These are phyloP conservation scores for Colletotrichum sp. DNA, from an alignment of 2,329 filamentous ascomycete genomes.

Conservation along the genomic window DNA sequence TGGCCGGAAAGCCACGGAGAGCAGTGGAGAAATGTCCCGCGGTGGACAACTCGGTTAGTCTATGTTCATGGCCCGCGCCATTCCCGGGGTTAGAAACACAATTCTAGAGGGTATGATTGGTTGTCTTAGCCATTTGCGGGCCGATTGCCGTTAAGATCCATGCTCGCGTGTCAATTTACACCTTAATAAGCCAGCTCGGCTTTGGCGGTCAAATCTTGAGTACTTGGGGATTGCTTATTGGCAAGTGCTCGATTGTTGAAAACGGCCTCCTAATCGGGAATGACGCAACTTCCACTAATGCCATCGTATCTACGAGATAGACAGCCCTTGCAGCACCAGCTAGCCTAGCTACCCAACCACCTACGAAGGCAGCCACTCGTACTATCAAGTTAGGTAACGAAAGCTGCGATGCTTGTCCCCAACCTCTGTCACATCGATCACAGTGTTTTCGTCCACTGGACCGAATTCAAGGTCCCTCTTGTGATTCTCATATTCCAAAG, in stretches of 20 bases:
- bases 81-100: background rate
- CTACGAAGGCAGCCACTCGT: background rate
- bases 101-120: no score
- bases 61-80: background rate
- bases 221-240: background rate
- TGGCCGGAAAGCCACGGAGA: background rate
- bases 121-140: background rate
- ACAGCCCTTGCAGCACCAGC: background rate
- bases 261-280: background rate
- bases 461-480: conserved; percentile 18
- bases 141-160: no score
- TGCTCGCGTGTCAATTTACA: background rate
- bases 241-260: background rate
- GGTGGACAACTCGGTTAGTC: no score
- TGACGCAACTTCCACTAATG: background rate
- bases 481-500: conserved; percentile 21
- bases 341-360: background rate
- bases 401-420: conserved; percentile 23
- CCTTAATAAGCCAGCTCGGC: background rate
- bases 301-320: background rate
- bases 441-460: background rate
- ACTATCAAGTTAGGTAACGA: conserved; percentile 20
- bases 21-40: background rate
- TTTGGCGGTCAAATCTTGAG: background rate
- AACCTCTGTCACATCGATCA: conserved; percentile 21